Evolutionary conservation across 768 basidiomycete species (phyloP), one percentile per base, ranked within the genome.

Genomic region (Lactifluus piperatus): DNA sequence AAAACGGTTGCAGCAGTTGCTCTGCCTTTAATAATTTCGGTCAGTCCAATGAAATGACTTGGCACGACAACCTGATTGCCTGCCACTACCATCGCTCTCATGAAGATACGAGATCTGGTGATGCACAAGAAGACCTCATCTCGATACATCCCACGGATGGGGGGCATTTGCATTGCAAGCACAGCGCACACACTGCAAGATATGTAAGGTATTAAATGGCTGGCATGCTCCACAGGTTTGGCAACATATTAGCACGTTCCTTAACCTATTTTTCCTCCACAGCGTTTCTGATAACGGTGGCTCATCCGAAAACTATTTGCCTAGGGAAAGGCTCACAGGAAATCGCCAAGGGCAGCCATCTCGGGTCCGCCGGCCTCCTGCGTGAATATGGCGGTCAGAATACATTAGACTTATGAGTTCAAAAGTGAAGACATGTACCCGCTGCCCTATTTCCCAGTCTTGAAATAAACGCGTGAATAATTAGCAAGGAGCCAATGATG

Each of bases 401-500:
- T 9, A 32, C 5, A 14, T 11, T 29, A 16, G 11, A 52, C 2
- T 41, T 29, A 20, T 27, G 24, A 14, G 22, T 1, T 3, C 10
- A 26, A 24, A 39, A 43, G 49, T 18, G 6, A 56, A 26, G 39
- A 22, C 3, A 65, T 67, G 16, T 64, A 77, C 81, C 71, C 85
- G 79, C 80, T 91, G 88, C 56, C 94, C 93, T 53, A 97, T 94
- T 72, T 97, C 94, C 88, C 92, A 97, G 72, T 94, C 91, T 92
- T 65, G 8, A 49, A 24, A 27, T 24, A 13, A 11, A 37, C 43
- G 22, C 43, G 24, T 44, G 30, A 34, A 18, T 18, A n/a, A 54
- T 53, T 14, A 46, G 39, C 11, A 54, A n/a, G 50, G 45, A 59
- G 8, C 4, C 22, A 2, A 16, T n/a, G 20, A 11, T 5, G 56